phyloP scores from a whole-genome alignment of 805 yeast species.

The Candida coquimbonensis region DNA sequence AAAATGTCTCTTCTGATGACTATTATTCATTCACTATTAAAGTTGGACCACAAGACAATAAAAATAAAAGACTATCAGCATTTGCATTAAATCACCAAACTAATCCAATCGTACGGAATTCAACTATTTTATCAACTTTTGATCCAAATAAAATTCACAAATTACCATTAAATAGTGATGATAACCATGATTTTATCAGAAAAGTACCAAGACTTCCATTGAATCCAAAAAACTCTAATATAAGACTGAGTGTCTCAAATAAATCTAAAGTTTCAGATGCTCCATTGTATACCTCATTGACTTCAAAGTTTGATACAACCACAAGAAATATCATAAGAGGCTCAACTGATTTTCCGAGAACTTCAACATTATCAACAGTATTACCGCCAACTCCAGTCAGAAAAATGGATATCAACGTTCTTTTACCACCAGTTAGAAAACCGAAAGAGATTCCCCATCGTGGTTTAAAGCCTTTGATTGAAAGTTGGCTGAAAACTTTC shows the following conservation, averaged over 20 bases:
- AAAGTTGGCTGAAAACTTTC: conserved; percentile 19
- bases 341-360: conserved; percentile 37
- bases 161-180: conserved; percentile 12
- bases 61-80: conserved; percentile 28
- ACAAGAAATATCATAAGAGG: conserved; percentile 18
- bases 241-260: conserved; percentile 11
- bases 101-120: conserved; percentile 36
- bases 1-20: conserved; percentile 23
- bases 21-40: conserved; percentile 16
- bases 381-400: conserved; percentile 66
- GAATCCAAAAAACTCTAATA: conserved; percentile 21
- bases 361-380: conserved; percentile 35
- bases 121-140: conserved; percentile 29
- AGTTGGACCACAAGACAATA: conserved; percentile 22
- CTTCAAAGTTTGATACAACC: conserved; percentile 11
- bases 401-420: conserved; percentile 42
- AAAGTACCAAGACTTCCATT: conserved; percentile 15
- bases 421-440: conserved; percentile 22
- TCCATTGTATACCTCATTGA: conserved; percentile 17
- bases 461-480: conserved; percentile 17
- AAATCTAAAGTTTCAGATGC: conserved; percentile 2
- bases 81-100: conserved; percentile 31
- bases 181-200: not conserved
- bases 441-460: conserved; percentile 10
- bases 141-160: conserved; percentile 17